phyloP scores from a whole-genome alignment of 2,329 filamentous ascomycete genomes.

The Fusarium burgessii region DNA sequence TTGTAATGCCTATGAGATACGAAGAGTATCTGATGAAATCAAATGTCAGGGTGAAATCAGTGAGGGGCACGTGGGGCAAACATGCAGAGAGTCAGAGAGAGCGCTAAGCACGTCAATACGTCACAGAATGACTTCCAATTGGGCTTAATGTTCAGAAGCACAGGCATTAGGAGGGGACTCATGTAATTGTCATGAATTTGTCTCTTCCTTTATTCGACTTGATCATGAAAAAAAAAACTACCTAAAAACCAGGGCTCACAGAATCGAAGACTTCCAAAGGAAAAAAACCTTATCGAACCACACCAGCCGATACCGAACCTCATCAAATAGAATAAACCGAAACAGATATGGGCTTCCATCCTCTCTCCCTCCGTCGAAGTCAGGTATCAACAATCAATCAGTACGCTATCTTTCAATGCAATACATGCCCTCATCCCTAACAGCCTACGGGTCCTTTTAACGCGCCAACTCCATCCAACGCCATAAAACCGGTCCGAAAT shows the following conservation, averaged over 20 bases:
- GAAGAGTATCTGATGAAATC: slow-evolving; percentile 23
- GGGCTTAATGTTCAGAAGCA: slow-evolving; percentile 10
- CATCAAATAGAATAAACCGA: slow-evolving; percentile 19
- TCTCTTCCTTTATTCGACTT: slow-evolving; percentile 35
- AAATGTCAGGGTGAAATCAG: slow-evolving; percentile 28
- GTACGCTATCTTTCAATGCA: slow-evolving; percentile 24
- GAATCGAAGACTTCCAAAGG: slow-evolving; percentile 35
- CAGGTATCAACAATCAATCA: slow-evolving; percentile 35
- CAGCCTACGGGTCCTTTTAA: slow-evolving; percentile 26
- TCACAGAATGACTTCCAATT: slow-evolving; percentile 34
- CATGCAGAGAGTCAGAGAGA: slow-evolving; percentile 19
- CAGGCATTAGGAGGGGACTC: slow-evolving; percentile 20
- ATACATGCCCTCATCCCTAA: slow-evolving; percentile 27
- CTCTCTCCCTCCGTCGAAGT: slow-evolving; percentile 15
- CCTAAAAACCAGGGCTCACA: slow-evolving; percentile 36
- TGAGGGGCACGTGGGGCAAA: slow-evolving; percentile 45
- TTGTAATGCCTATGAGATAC: slow-evolving; percentile 14
- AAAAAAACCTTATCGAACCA: slow-evolving; percentile 28
- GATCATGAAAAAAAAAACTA: slow-evolving; percentile 36
- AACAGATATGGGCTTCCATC: slow-evolving; percentile 24
- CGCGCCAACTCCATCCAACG: slow-evolving; percentile 44
- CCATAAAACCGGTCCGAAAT: slow-evolving; percentile 39
- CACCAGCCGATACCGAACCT: slow-evolving; percentile 5
- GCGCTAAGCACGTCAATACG: slow-evolving; percentile 43
- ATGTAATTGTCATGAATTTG: slow-evolving; percentile 40